Evolutionary conservation across 495 filamentous ascomycete genomes (phyloP), one percentile per base, ranked within the genome.

Genomic region (Evansstolkia leycettana): DNA sequence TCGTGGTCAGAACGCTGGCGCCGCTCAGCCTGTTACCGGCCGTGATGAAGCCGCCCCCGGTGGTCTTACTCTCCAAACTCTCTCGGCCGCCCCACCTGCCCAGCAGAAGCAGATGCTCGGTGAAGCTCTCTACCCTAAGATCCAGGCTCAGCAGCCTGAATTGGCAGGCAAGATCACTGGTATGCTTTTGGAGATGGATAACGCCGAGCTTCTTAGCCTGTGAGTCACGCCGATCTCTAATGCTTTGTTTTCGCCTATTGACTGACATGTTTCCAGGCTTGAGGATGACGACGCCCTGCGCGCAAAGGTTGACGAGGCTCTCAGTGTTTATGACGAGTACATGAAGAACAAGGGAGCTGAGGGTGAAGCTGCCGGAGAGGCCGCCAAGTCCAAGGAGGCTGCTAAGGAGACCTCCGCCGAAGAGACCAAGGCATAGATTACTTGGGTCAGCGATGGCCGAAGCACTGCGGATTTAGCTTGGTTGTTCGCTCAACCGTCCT

Each of bases 111-210:
- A 99, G 69, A 79, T 94, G 64, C 75, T 99, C 36, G 90, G 90
- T 48, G 90, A 99, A 67, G 80, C 82, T 36, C 76, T 99, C 34
- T 99, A 95, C 72, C 90, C 90, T 44, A 96, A 95, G 80, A 95
- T 99, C 52, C 77, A 85, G 57, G 73, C 71, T 35, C 75, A 90
- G 61, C 86, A 96, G 70, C 86, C 87, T 28, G 84, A 92, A 43
- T 69, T 99, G 41, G 90, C 90, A 43, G 90, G 90, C 47, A 99
- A 99, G 80, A 95, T 99, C 53, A 99, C 90, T 40, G 90, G 90
- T 60, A 99, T 99, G 90, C 76, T 99, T 50, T 55, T 99, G 47
- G 90, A 99, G 73, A 99, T 99, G 90, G 90, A 95, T 43, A 95
- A 95, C 55, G 44, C 66, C 31, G 90, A 99, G 69, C 64, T 99